Evolutionary conservation across 192 early-diverging fungal species (phyloP), one percentile per base, ranked within the genome.

Genomic region (Backusella sp.): DNA sequence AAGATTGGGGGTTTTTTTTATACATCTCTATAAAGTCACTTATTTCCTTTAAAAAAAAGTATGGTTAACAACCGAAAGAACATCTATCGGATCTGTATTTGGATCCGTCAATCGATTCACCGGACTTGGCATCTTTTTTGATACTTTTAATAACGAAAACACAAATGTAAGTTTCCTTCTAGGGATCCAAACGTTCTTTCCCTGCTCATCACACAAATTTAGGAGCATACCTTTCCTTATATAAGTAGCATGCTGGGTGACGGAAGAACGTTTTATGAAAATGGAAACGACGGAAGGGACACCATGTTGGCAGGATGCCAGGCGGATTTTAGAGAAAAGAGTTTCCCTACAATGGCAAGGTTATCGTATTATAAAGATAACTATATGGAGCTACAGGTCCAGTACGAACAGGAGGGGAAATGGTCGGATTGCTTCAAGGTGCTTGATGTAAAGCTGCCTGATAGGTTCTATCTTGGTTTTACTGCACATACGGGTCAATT

Each of bases 91-190:
- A 0, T 91, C 94, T 35, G 96, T 98, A 53, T 97, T 98, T 90
- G 97, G 97, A 14, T 91, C 85, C 79, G 78, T 85, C 35, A 95
- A 98, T 80, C 81, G 91, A 65, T 99, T 99, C 82, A 89, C 90
- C 37, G 98, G 98, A 0, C 83, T 99, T 32, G 98, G 97, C 26
- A 81, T 99, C 71, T 96, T 99, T 78, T 98, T 99, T 79, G 98
- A 99, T 84, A 98, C 96, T 8, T 99, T 98, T 78, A 87, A 93
- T 53, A 98, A 98, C 80, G 85, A 91, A 71, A 81, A 91, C 73
- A 79, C 83, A 32, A 70, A 80, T 42, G 87, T 88, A 23, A 37
- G 35, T 9, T 17, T 35, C 67, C 15, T 44, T 15, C 73, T 1
- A 44, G 2, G 32, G 2, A 3, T 3, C 32, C 3, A 32, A 32